Evolutionary conservation across 768 basidiomycete species (phyloP).

Genomic region (Tricholoma matsutake): DNA sequence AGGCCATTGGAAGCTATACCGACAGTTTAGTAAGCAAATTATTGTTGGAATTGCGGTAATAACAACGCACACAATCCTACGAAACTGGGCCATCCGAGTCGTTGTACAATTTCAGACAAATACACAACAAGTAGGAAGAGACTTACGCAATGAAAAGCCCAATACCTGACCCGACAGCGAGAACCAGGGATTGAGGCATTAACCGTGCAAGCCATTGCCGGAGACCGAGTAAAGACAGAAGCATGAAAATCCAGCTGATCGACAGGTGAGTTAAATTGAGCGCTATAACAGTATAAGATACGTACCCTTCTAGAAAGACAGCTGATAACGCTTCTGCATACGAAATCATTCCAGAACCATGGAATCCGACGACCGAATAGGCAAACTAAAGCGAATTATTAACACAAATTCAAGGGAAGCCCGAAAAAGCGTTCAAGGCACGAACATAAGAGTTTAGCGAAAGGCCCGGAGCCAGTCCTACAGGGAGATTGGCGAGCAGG

Average conservation of each 20-base stretch:
- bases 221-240: constrained; percentile 76
- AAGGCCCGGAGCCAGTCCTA: constrained; percentile 86
- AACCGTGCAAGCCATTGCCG: constrained; percentile 88
- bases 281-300: background rate
- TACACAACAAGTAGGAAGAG: constrained; percentile 1
- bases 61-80: constrained; percentile 62
- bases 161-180: constrained; percentile 84
- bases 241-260: constrained; percentile 74
- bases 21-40: background rate
- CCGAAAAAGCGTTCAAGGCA: constrained; percentile 12
- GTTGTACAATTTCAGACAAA: constrained; percentile 6
- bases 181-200: constrained; percentile 84
- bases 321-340: constrained; percentile 82
- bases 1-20: constrained; percentile 59
- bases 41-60: background rate
- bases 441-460: constrained; percentile 80
- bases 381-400: constrained; percentile 53
- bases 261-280: background rate
- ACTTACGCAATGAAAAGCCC: constrained; percentile 83
- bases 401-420: background rate
- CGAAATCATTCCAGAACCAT: constrained; percentile 67
- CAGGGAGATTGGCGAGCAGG: constrained; percentile 78
- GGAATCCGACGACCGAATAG: constrained; percentile 85
- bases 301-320: constrained; percentile 84
- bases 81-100: constrained; percentile 41